phyloP scores from a whole-genome alignment of 2,329 filamentous ascomycete species.

The Eurotiales sp. region DNA sequence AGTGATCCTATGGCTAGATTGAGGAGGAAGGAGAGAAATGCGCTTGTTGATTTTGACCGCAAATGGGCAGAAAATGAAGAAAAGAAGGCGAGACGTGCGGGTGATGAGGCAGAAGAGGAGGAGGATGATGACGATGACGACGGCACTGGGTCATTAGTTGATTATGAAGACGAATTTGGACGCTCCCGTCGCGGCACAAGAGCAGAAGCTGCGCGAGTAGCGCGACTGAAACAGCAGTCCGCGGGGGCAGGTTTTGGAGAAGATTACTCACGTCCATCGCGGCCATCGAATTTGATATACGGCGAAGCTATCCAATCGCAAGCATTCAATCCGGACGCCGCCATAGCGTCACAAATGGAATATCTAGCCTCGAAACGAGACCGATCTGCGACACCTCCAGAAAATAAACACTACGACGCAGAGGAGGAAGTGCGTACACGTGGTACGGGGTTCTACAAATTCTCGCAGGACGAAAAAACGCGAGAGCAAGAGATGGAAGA shows the following conservation, averaged over 20 bases:
- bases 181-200: constrained; percentile 71
- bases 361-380: constrained; percentile 74
- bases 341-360: constrained; percentile 65
- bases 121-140: constrained; percentile 34
- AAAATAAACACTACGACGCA: constrained; percentile 80
- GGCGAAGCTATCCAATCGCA: constrained; percentile 79
- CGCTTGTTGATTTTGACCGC: constrained; percentile 86
- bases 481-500: constrained; percentile 71
- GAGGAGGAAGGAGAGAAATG: constrained; percentile 51
- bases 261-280: constrained; percentile 43
- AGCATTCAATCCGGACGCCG: constrained; percentile 75
- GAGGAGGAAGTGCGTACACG: constrained; percentile 78
- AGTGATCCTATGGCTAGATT: constrained; percentile 52
- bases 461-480: constrained; percentile 69
- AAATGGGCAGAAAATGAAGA: constrained; percentile 79
- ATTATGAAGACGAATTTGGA: constrained; percentile 90
- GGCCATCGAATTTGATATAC: constrained; percentile 69
- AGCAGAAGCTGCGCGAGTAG: constrained; percentile 62
- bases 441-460: constrained; percentile 88
- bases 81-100: constrained; percentile 20
- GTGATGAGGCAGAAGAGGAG: constrained; percentile 32
- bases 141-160: constrained; percentile 63
- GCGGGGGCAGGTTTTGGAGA: constrained; percentile 17
- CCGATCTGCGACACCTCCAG: constrained; percentile 73
- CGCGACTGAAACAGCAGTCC: constrained; percentile 47